phyloP scores from a whole-genome alignment of 2,329 filamentous ascomycete species.

The Anisogramma anomala region DNA sequence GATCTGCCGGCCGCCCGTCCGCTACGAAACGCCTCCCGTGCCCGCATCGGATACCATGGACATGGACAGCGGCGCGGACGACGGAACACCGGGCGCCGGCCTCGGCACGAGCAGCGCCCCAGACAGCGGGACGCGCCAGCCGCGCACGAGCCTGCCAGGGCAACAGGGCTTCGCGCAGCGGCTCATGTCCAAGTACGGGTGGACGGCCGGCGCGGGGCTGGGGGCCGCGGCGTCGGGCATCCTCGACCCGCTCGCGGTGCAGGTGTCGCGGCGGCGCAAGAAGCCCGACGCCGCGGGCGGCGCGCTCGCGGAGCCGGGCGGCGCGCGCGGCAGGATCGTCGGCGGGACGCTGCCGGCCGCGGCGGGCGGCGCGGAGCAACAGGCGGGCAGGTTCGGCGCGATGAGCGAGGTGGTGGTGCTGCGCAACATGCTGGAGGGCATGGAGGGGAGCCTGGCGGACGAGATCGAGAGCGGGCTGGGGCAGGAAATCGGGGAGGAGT shows the following conservation, averaged over 20 bases:
- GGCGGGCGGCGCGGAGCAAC: conserved; percentile 14
- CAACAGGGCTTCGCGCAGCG: conserved; percentile 78
- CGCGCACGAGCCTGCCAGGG: conserved; percentile 58
- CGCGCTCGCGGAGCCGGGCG: conserved; percentile 60
- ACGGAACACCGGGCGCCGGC: conserved; percentile 6
- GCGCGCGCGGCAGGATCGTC: conserved; percentile 52
- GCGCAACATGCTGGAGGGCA: conserved; percentile 72
- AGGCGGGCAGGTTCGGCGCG: conserved; percentile 46
- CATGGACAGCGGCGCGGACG: conserved; percentile 24
- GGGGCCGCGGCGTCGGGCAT: conserved; percentile 77
- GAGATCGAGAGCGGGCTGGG: conserved; percentile 68
- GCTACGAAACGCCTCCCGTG: conserved; percentile 47
- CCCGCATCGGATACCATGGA: conserved; percentile 28
- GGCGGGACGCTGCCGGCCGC: conserved; percentile 1
- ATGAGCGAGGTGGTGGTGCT: conserved; percentile 79
- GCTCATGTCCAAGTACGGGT: conserved; percentile 88
- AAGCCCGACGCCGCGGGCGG: conserved; percentile 67
- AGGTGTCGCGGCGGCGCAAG: conserved; percentile 79
- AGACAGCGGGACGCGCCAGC: conserved; percentile 9
- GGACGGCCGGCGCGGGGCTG: conserved; percentile 77
- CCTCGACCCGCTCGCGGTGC: conserved; percentile 66
- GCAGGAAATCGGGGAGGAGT: conserved; percentile 93
- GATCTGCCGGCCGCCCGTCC: conserved; percentile 68
- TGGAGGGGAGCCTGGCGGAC: conserved; percentile 61
- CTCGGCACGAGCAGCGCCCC: conserved; percentile 22